A percentile compares a stretch with the other conserved stretches of the same genome.
phyloP scores from a whole-genome alignment of 306 rosid genomes.

The Rosa chinensis region DNA sequence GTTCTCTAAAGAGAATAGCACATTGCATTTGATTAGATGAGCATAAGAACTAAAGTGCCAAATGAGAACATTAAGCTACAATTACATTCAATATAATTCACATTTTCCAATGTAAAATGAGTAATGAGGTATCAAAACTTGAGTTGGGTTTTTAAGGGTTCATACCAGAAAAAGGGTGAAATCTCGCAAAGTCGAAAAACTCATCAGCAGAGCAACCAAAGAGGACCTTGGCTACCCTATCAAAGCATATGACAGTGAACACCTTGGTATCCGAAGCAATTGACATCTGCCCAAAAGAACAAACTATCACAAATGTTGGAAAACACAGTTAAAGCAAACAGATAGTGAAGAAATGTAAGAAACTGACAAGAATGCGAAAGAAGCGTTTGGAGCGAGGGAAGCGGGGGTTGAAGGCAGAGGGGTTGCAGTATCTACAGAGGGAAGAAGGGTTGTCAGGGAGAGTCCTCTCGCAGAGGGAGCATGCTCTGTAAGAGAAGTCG shows the following conservation, averaged over 20 bases:
- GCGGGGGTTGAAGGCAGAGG: conserved; percentile 34
- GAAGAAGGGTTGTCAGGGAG: conserved; percentile 35
- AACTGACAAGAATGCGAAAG: conserved; percentile 59
- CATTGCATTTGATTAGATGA: conserved; percentile 5
- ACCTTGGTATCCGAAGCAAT: conserved; percentile 66
- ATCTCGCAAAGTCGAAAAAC: conserved; percentile 65
- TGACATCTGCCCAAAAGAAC: conserved; percentile 50
- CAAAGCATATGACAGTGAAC: conserved; percentile 61
- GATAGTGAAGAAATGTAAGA: no score
- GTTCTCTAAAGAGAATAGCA: not conserved
- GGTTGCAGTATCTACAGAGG: conserved; percentile 53
- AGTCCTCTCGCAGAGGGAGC: conserved; percentile 60
- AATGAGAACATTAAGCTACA: no score
- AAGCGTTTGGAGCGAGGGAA: conserved; percentile 53
- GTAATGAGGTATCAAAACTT: not conserved
- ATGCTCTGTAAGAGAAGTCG: conserved; percentile 54
- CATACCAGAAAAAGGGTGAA: conserved; percentile 63
- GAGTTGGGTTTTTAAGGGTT: not conserved
- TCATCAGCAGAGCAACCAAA: conserved; percentile 82
- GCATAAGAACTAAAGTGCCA: not conserved
- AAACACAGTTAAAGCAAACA: not conserved
- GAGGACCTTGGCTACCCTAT: conserved; percentile 59
- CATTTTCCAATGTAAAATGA: not conserved
- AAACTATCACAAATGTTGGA: not conserved
- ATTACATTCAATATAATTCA: no score